phyloP scores from a whole-genome alignment of 768 basidiomycete genomes.

The Leccinum barrowsii region DNA sequence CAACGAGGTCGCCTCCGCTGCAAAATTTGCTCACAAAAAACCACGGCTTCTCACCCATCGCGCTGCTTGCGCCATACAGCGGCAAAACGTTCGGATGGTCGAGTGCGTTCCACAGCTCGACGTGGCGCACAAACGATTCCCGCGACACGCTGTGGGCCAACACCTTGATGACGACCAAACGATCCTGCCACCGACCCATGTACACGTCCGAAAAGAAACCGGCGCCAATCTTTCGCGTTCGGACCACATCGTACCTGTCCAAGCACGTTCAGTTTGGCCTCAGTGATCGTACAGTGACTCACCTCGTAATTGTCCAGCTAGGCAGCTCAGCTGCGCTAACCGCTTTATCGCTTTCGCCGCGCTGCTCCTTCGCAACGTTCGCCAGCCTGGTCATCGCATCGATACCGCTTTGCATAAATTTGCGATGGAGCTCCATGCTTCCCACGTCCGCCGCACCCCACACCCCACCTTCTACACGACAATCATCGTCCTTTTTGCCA shows the following conservation, averaged over 20 bases:
- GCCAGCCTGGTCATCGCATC: slow-evolving; percentile 68
- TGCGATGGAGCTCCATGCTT: slow-evolving; percentile 39
- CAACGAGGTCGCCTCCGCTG: slow-evolving; percentile 59
- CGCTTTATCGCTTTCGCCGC: not conserved
- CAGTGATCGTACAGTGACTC: slow-evolving; percentile 4
- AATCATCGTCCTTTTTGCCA: not conserved
- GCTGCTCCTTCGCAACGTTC: slow-evolving; percentile 11
- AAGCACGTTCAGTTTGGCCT: not conserved
- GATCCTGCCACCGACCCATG: no score
- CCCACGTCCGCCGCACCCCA: not conserved
- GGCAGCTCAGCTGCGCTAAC: slow-evolving; percentile 40
- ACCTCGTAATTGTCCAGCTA: slow-evolving; percentile 75
- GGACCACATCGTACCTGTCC: slow-evolving; percentile 65
- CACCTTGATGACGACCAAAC: no score
- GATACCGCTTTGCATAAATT: slow-evolving; percentile 70
- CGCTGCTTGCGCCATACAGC: slow-evolving; percentile 75
- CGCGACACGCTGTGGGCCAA: no score
- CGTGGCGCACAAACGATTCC: slow-evolving; percentile 64
- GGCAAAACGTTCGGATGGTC: slow-evolving; percentile 67
- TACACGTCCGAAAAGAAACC: no score
- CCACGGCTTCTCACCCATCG: slow-evolving; percentile 67
- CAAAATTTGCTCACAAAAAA: slow-evolving; percentile 77
- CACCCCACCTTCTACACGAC: not conserved
- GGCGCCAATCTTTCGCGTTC: no score
- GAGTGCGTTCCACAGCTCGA: slow-evolving; percentile 68